Conservation (phyloP, 108 stramenopile species). For the Nitzschia inconspicua region DNA sequence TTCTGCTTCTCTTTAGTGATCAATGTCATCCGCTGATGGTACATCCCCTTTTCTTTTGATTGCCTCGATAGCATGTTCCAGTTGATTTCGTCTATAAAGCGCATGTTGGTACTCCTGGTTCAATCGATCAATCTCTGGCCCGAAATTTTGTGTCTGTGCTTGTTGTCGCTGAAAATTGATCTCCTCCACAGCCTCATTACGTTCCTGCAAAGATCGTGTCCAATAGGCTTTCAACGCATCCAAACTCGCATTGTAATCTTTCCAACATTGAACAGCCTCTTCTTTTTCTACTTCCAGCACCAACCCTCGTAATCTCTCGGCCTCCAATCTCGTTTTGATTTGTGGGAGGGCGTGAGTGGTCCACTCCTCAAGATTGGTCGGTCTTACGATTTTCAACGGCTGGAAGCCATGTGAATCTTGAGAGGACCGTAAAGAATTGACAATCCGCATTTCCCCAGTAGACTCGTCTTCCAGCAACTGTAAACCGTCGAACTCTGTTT, state of each 20-base stretch:
- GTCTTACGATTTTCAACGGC: slow-evolving; percentile 22
- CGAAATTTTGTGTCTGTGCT: slow-evolving; percentile 32
- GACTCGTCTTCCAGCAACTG: not conserved
- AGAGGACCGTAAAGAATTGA: not conserved
- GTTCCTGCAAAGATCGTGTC: slow-evolving; percentile 30
- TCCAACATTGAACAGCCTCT: slow-evolving; percentile 43
- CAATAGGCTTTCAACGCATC: slow-evolving; percentile 22
- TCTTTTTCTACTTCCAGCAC: slow-evolving; percentile 60
- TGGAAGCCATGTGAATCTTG: slow-evolving; percentile 14
- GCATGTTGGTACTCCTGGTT: slow-evolving; percentile 35
- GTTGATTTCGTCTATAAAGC: slow-evolving; percentile 51
- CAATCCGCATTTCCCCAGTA: not conserved
- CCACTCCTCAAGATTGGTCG: slow-evolving; percentile 18
- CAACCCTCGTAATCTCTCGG: slow-evolving; percentile 48
- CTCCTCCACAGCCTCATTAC: slow-evolving; percentile 54
- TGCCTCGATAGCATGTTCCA: slow-evolving; percentile 45
- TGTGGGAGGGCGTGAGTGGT: slow-evolving; percentile 8
- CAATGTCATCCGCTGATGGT: not conserved
- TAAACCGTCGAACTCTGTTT: slow-evolving; percentile 21
- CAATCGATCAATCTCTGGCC: slow-evolving; percentile 40
- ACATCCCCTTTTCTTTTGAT: slow-evolving; percentile 27
- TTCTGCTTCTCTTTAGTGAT: not conserved
- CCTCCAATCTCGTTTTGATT: slow-evolving; percentile 41
- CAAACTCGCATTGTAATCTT: slow-evolving; percentile 30
- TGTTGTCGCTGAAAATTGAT: slow-evolving; percentile 64